Percentiles rank a stretch among this genome's conserved stretches.
Evolutionary conservation across 208 protist genomes (phyloP).

Genomic region (Acanthamoeba culbertsoni): DNA sequence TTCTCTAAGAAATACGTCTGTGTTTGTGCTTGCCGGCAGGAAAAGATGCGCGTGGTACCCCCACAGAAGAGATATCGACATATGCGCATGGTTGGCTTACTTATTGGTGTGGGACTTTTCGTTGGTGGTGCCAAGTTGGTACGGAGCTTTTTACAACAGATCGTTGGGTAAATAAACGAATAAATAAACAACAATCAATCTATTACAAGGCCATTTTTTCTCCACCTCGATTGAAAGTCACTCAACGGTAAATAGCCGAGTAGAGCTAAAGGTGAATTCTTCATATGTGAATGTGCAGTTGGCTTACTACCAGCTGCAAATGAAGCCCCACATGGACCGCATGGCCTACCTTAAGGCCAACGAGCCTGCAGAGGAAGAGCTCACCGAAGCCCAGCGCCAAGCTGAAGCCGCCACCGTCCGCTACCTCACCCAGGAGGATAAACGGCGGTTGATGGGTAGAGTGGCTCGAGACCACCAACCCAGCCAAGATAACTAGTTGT

Average conservation of each 20-base stretch:
- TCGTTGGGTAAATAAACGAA: no score
- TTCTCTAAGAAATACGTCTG: no score
- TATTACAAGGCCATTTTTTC: neutral
- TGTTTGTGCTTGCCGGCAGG: no score
- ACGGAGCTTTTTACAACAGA: neutral
- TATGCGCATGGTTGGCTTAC: neutral
- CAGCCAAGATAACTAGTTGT: neutral
- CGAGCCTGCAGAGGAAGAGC: neutral
- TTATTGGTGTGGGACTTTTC: neutral
- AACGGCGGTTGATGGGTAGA: neutral
- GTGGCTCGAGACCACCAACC: neutral
- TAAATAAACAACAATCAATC: neutral
- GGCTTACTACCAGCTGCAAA: neutral
- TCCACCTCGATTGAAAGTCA: neutral
- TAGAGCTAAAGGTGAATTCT: neutral
- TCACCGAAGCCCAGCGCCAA: neutral
- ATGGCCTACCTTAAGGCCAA: slow-evolving; percentile 1
- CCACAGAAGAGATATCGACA: neutral
- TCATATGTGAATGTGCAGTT: neutral
- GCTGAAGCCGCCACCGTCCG: neutral
- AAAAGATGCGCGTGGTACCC: neutral
- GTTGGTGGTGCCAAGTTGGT: neutral
- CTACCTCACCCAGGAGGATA: neutral
- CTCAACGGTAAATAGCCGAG: neutral
- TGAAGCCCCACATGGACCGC: neutral